A percentile compares a stretch with the other conserved stretches of the same genome.
phyloP scores from a whole-genome alignment of 2,329 filamentous ascomycete genomes.

The Aspergillus hiratsukae region DNA sequence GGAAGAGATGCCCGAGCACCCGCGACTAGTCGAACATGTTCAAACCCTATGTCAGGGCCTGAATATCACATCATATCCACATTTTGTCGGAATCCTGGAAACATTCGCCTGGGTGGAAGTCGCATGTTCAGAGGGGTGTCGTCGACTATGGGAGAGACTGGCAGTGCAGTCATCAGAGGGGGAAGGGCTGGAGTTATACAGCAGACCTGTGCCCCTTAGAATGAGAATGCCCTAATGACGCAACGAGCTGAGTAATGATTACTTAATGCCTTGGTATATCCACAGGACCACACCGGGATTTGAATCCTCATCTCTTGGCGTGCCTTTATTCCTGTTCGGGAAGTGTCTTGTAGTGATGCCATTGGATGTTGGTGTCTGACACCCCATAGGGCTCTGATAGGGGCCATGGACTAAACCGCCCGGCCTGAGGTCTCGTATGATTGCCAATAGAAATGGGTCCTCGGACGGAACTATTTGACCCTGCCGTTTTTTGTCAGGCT shows the following conservation, averaged over 20 bases:
- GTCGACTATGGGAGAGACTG: background rate
- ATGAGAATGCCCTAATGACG: background rate
- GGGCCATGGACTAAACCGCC: no score
- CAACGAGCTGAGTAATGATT: background rate
- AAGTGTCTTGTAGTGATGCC: background rate
- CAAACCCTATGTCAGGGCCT: background rate
- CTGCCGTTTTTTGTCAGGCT: no score
- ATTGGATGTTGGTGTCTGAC: background rate
- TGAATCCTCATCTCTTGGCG: no score
- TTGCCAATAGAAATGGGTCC: no score
- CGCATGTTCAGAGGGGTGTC: background rate
- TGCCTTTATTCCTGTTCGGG: background rate
- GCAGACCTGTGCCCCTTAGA: background rate
- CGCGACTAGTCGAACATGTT: background rate
- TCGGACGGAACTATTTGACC: no score
- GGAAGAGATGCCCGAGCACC: background rate
- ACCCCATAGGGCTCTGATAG: no score
- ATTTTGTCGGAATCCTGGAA: background rate
- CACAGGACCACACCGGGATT: no score
- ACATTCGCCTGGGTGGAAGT: conserved; percentile 4
- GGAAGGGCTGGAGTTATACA: background rate
- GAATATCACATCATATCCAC: background rate
- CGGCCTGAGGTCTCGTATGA: no score
- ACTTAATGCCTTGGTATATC: background rate
- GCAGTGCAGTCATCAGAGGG: background rate